Conservation (phyloP, 1,284 basidiomycete genomes). For the Acaromyces ingoldii region DNA sequence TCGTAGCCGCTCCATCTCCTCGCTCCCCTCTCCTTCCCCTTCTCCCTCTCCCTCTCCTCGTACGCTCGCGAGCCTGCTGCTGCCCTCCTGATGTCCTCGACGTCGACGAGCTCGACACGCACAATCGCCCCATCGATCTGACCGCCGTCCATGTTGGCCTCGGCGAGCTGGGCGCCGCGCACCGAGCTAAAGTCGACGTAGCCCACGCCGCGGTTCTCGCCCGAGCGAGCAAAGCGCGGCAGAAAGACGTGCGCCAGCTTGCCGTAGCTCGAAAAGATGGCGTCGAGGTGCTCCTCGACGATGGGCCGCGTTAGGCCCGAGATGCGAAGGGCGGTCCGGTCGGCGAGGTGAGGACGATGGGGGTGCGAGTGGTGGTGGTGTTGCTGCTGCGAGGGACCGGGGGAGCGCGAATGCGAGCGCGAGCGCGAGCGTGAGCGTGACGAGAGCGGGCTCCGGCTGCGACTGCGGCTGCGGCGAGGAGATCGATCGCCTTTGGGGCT, state of each 20-base stretch:
- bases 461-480: no score
- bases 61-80: no score
- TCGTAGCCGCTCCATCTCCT: no score
- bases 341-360: not conserved
- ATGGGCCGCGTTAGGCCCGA: not conserved
- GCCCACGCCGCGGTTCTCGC: not conserved
- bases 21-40: not conserved
- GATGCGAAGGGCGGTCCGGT: not conserved
- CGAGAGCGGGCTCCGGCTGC: no score
- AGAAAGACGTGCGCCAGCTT: not conserved
- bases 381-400: no score
- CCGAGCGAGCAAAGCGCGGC: not conserved
- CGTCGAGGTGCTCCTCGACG: constrained; percentile 3
- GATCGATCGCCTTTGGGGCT: no score
- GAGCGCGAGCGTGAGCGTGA: no score
- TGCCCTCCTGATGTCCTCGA: no score
- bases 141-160: constrained; percentile 1
- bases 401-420: no score
- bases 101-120: not conserved
- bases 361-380: no score
- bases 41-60: not conserved
- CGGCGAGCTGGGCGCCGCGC: not conserved
- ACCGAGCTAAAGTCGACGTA: not conserved
- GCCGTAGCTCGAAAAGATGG: not conserved
- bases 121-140: constrained; percentile 6